Conservation (phyloP, 2,329 filamentous ascomycete genomes). For the Diaporthe destruens region DNA sequence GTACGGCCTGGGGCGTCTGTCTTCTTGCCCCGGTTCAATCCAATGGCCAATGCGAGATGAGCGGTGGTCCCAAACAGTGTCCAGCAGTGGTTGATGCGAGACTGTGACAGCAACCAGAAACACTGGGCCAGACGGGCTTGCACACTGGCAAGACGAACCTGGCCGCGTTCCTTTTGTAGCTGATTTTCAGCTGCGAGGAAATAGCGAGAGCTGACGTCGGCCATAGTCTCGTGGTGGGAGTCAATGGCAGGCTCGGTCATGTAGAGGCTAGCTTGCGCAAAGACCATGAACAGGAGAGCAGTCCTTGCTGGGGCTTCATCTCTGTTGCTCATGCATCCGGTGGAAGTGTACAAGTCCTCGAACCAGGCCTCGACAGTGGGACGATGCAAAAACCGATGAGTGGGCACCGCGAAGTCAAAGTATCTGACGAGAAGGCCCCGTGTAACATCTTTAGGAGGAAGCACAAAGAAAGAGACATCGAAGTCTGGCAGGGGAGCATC, state of each 20-base stretch:
- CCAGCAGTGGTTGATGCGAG: slow-evolving; percentile 62
- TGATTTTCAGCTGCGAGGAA: slow-evolving; percentile 55
- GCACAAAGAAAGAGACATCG: slow-evolving; percentile 57
- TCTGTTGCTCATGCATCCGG: slow-evolving; percentile 54
- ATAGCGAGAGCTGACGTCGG: slow-evolving; percentile 47
- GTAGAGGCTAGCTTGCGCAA: slow-evolving; percentile 64
- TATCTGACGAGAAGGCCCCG: slow-evolving; percentile 52
- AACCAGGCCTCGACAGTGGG: slow-evolving; percentile 58
- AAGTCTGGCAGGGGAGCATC: slow-evolving; percentile 61
- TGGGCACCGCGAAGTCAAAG: slow-evolving; percentile 58
- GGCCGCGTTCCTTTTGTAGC: slow-evolving; percentile 54
- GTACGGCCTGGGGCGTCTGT: slow-evolving; percentile 43
- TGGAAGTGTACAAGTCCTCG: slow-evolving; percentile 59
- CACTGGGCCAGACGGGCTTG: slow-evolving; percentile 58
- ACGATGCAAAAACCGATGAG: slow-evolving; percentile 58
- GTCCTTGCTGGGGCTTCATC: slow-evolving; percentile 56
- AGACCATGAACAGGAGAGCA: slow-evolving; percentile 55
- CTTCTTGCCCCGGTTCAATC: slow-evolving; percentile 54
- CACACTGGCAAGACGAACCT: slow-evolving; percentile 54
- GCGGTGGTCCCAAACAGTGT: slow-evolving; percentile 58
- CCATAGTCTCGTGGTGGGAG: background rate
- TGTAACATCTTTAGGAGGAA: slow-evolving; percentile 52
- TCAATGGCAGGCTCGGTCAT: slow-evolving; percentile 41
- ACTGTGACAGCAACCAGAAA: slow-evolving; percentile 58
- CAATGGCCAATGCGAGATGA: slow-evolving; percentile 54